These are phyloP conservation scores for Gonapodya sp. DNA, from an alignment of 192 early-diverging fungal species.

Conservation along the genomic window DNA sequence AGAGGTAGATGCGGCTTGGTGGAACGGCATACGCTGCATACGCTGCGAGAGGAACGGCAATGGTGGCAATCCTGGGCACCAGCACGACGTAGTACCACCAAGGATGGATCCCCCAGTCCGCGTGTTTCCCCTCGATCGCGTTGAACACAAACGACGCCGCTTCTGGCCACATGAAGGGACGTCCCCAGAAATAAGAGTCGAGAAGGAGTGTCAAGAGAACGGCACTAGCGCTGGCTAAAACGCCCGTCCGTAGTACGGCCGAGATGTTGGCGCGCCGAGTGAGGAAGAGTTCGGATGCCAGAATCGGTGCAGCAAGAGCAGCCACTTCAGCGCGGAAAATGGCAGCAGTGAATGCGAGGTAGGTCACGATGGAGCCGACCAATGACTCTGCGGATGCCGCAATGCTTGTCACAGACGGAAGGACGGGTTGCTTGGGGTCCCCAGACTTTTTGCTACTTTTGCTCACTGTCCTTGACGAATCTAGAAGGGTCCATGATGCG, in stretches of 20 bases:
- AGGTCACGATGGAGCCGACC: not conserved
- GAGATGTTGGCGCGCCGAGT: slow-evolving; percentile 15
- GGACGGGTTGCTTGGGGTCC: slow-evolving; percentile 11
- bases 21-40: slow-evolving; percentile 32
- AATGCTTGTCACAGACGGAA: slow-evolving; percentile 27
- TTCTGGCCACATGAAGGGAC: slow-evolving; percentile 60
- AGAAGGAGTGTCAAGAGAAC: slow-evolving; percentile 36
- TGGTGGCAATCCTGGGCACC: slow-evolving; percentile 65
- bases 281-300: slow-evolving; percentile 18
- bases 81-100: slow-evolving; percentile 64
- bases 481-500: not conserved
- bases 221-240: slow-evolving; percentile 16
- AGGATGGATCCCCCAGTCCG: slow-evolving; percentile 65
- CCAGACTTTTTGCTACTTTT: not conserved
- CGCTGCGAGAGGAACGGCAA: slow-evolving; percentile 57
- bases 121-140: slow-evolving; percentile 48
- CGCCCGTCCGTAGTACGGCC: not conserved
- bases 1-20: slow-evolving; percentile 37
- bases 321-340: slow-evolving; percentile 51
- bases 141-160: slow-evolving; percentile 67
- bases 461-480: not conserved
- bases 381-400: slow-evolving; percentile 4
- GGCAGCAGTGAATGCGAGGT: slow-evolving; percentile 1
- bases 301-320: slow-evolving; percentile 36
- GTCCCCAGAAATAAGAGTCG: slow-evolving; percentile 74